Evolutionary conservation across 2,329 filamentous ascomycete genomes (phyloP), one percentile per base, ranked within the genome.

Genomic region (Xylariaceae sp.): DNA sequence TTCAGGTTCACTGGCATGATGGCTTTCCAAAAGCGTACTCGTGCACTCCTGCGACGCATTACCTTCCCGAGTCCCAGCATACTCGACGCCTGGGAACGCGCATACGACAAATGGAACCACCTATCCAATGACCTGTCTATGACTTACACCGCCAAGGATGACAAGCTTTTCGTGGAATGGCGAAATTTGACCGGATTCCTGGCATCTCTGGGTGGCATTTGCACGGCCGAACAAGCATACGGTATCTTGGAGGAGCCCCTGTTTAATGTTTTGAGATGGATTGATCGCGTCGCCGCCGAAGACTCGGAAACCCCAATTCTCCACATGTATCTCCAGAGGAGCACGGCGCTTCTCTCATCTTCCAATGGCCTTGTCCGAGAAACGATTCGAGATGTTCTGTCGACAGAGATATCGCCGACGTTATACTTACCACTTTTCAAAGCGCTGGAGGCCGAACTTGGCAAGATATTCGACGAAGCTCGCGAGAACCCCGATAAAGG

Each of bases 1-100:
- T 88, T 88, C 67, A 78, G 84, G 34, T 86, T 88, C 66, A 88
- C 86, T 6, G 86, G 86, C 1, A 73, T 88, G 6, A 86, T 88
- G 9, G 86, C 86, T 1, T 89, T 89, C 67, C 86, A 89, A 65
- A 88, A 88, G 67, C 79, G 86, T 47, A 78, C 86, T 37, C 80
- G 86, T 50, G 78, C 78, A 10, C 76, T 88, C 37, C 70, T 88
- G 18, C 77, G 84, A 23, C 80, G 80, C 52, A 82, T 88, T 75
- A 79, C 82, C 53, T 81, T 80, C 63, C 86, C 86, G 17, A 86
- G 83, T 9, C 75, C 77, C n/a, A 85, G 85, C n/a, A 87, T 89
- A 55, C 73, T 89, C 34, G 80, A 81, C 58, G 85, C 86, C 2
- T 89, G 86, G 86, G 84, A 87, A 65, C 76, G 77, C 15, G 83